These are phyloP conservation scores for Diophrys sp. DNA, from an alignment of 73 alveolate species.

Conservation along the genomic window DNA sequence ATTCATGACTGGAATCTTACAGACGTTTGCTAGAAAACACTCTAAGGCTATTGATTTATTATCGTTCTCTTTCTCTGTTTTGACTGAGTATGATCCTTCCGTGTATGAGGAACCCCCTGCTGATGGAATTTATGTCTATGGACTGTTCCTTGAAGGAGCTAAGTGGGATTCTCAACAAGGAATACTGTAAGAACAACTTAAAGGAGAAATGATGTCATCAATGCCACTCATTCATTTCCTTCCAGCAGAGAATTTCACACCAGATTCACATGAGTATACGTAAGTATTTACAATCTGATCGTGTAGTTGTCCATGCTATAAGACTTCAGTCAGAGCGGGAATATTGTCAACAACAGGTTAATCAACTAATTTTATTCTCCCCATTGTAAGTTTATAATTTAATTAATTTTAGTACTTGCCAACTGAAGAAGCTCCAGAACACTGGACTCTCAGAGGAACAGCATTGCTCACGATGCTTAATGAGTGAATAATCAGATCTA, in stretches of 20 bases:
- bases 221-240: constrained; percentile 87
- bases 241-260: constrained; percentile 57
- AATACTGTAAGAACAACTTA: constrained; percentile 57
- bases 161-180: constrained; percentile 93
- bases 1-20: constrained; percentile 87
- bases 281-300: constrained; percentile 11
- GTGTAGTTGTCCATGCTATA: constrained; percentile 90
- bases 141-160: constrained; percentile 99
- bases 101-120: constrained; percentile 87
- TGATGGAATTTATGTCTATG: constrained; percentile 98
- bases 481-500: constrained; percentile 1
- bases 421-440: constrained; percentile 72
- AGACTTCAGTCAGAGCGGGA: constrained; percentile 95
- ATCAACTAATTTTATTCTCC: constrained; percentile 91
- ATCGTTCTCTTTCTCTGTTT: constrained; percentile 52
- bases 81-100: constrained; percentile 10
- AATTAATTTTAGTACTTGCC: constrained; percentile 34
- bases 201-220: constrained; percentile 1
- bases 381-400: constrained; percentile 49
- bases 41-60: constrained; percentile 79
- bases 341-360: constrained; percentile 95
- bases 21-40: constrained; percentile 83
- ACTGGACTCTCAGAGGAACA: constrained; percentile 96
- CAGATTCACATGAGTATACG: background rate
- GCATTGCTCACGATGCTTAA: constrained; percentile 45